Base-by-base conservation (phyloP, 1,284 basidiomycete species). In the Agaricales sp. region DNA sequence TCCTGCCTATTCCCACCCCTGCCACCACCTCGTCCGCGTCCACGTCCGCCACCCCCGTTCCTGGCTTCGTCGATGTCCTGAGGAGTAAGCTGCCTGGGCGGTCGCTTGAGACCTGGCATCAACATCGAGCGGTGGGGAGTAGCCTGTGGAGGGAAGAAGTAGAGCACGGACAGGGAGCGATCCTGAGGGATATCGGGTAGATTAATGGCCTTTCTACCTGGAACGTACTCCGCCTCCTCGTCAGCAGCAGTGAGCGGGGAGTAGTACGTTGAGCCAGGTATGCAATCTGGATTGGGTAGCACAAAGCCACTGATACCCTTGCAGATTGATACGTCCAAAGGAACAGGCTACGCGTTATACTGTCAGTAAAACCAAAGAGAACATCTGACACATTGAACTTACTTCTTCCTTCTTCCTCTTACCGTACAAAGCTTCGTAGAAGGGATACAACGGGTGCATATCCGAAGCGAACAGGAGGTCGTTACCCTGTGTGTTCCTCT, bases 191-290 rank as follows among this genome's bases (percentile, higher is more conserved):
- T 86, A 66, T 99, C 92, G 1, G 78, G 76, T 19, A 92, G 65
- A 44, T 70, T 20, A 16, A 41, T 18, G 6, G 18, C 39, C 16
- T 6, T 6, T 41, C 39, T 6, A 8, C 39, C 39, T 20, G 39
- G 39, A 6, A 41, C 16, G 30, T 35, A 35, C n/a, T 35, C 30
- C 8, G 39, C 19, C 8, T 41, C 39, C 8, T 41, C 39, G 30
- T n/a, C 68, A 39, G 77, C 63, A n/a, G 61, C 60, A 6, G 68
- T 56, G 39, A 89, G 63, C 1, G 93, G 94, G 24, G 81, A 83
- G 59, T 86, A 81, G 63, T 90, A 94, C 0, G 89, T 94, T 13
- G 93, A 87, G 43, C 91, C 89, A 2, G 96, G 96, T 3, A 99
- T 79, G 60, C 88, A 96, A 48, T 83, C 80, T 2, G 92, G 86